Evolutionary conservation across 352 stramenopile genomes (phyloP), one percentile per base, ranked within the genome.

Genomic region (Phytopythium sindhum): DNA sequence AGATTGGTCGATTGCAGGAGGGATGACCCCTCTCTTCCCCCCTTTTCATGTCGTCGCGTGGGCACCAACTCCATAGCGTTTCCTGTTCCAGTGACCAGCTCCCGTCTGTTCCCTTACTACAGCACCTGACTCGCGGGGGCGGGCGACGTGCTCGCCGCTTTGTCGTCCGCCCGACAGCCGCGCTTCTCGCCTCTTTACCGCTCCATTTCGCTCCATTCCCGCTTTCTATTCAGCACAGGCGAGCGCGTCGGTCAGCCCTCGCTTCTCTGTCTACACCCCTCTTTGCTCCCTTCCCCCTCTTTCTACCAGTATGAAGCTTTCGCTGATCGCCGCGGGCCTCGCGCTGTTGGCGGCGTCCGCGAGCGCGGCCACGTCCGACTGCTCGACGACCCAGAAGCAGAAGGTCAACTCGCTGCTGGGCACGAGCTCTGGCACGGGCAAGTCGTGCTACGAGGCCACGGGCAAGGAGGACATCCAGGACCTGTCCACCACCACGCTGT

Each of bases 391-490:
- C 24, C 55, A 91, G 65, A 81, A 80, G 60, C 63, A 86, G 65
- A 41, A 65, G 39, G 67, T 81, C 56, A 91, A 86, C 75, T 72
- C 78, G 66, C 69, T 89, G 51, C 77, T 85, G 26, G 50, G 82
- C n/a, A 78, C 88, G 70, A 72, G 85, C 58, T 62, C 67, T 35
- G 80, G 86, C 52, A 75, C 77, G n/a, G 72, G 69, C 61, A 88
- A 88, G 61, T 67, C 71, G 28, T 91, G 80, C 57, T 82, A 85
- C 60, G 55, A 70, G 59, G 75, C 73, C 44, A 77, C 73, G 24
- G 68, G 75, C 57, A 61, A 61, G 56, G 26, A 61, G 56, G 77
- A 87, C 68, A 81, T 90, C 59, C 74, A 68, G 31, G 66, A 65
- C 29, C 64, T 89, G 31, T 76, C 56, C 26, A 86, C 81, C 35